These are phyloP conservation scores for Citrus sp. DNA, from an alignment of 345 rosid species.

Conservation along the genomic window DNA sequence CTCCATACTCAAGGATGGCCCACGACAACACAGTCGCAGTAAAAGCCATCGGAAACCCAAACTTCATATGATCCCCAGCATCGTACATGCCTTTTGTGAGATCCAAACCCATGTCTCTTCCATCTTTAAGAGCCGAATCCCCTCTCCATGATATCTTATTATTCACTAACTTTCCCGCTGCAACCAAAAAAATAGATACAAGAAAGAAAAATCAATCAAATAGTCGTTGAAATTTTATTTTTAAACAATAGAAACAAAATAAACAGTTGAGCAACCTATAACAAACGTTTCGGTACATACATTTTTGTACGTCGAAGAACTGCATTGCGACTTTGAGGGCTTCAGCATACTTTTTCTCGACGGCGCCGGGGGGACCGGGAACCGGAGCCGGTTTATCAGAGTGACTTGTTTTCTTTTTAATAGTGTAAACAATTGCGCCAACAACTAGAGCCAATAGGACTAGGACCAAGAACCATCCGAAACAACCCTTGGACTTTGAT, in stretches of 20 bases:
- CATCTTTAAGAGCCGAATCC: conserved; percentile 77
- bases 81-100: conserved; percentile 88
- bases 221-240: too few species aligned
- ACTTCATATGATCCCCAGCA: conserved; percentile 95
- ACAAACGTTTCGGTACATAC: conserved; percentile 25
- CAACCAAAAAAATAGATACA: not conserved
- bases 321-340: conserved; percentile 81
- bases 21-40: conserved; percentile 87
- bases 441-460: conserved; percentile 46
- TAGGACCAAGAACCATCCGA: conserved; percentile 67
- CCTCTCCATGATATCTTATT: conserved; percentile 88
- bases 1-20: conserved; percentile 96
- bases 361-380: conserved; percentile 90
- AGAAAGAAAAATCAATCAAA: not conserved
- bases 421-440: conserved; percentile 52
- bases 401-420: conserved; percentile 48
- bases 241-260: not conserved
- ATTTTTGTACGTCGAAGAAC: conserved; percentile 91
- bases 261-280: not conserved
- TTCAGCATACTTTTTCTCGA: conserved; percentile 67
- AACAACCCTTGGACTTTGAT: conserved; percentile 54
- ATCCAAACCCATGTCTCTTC: conserved; percentile 57
- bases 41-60: conserved; percentile 94
- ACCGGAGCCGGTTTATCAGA: conserved; percentile 46
- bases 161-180: conserved; percentile 77